Evolutionary conservation across 164 flowering plant species (phyloP), one percentile per base, ranked within the genome.

Genomic region (Liquidambar formosana): DNA sequence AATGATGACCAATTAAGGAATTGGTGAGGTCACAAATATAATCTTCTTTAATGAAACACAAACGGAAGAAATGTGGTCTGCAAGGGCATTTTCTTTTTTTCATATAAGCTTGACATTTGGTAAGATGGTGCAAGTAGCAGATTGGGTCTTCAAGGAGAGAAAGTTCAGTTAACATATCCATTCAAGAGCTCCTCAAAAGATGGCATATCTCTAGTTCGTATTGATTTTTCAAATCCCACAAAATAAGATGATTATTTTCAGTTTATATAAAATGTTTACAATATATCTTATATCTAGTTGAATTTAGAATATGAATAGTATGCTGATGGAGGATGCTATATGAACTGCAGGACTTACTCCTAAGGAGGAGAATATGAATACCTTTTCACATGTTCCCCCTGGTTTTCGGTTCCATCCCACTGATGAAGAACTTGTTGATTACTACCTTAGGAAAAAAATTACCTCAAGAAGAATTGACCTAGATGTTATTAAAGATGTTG

Each of bases 401-500:
- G 90, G 90, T 12, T 86, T 84, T 65, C 83, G 90, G 6, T 86
- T 86, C 76, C 90, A 86, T 72, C 90, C 90, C 0, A 84, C 90
- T 0, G 90, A 86, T 26, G 90, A 86, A 78, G 88, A 86, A 78
- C 86, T 86, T 33, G 90, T 86, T 2, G 85, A 86, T 71, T 86
- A 83, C 70, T 86, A 86, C 71, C 84, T 86, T 1, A 73, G 88
- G 52, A 81, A 77, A 64, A 86, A 86, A 57, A 47, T 86, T 46
- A 65, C 73, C 48, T 73, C 79, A 13, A 81, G 79, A 73, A 75
- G 76, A 61, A 85, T 86, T 49, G 85, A 84, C 58, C 59, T 84
- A 10, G 88, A 86, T 69, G 80, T 86, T 64, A 84, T 86, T 33
- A 86, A 81, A 71, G 90, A 86, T 58, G 80, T 86, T 33, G 91